phyloP scores from a whole-genome alignment of 2,329 filamentous ascomycete species.

The Cercospora sesami region DNA sequence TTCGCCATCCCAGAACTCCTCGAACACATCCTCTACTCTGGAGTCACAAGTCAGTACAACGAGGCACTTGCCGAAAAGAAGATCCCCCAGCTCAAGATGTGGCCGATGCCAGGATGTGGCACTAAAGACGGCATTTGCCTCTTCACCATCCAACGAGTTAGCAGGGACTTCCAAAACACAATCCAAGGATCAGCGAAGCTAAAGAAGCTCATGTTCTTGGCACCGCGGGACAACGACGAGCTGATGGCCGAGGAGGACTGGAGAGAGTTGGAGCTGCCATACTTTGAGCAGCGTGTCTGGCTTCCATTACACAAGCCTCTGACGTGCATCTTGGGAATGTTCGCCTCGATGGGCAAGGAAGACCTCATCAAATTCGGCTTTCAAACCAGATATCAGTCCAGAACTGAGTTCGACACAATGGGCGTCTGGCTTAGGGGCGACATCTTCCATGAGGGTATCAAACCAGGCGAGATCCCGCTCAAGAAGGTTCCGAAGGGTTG shows the following conservation, averaged over 20 bases:
- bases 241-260: background rate
- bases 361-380: background rate
- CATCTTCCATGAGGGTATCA: background rate
- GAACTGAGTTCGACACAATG: no score
- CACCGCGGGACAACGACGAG: background rate
- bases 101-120: background rate
- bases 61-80: background rate
- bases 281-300: no score
- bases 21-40: background rate
- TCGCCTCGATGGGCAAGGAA: background rate
- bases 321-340: background rate
- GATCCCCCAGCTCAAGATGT: background rate
- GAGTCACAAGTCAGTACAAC: background rate
- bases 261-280: no score
- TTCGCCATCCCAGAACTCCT: background rate
- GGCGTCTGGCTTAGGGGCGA: no score
- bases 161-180: background rate
- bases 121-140: background rate
- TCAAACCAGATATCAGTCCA: no score
- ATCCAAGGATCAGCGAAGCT: conserved; percentile 9
- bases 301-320: background rate
- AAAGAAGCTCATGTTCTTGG: background rate
- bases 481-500: background rate
- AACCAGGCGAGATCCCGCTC: background rate
- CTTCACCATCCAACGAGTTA: background rate